These are phyloP conservation scores for Triangularia verruculosa DNA, from an alignment of 2,329 filamentous ascomycete genomes.

Conservation along the genomic window DNA sequence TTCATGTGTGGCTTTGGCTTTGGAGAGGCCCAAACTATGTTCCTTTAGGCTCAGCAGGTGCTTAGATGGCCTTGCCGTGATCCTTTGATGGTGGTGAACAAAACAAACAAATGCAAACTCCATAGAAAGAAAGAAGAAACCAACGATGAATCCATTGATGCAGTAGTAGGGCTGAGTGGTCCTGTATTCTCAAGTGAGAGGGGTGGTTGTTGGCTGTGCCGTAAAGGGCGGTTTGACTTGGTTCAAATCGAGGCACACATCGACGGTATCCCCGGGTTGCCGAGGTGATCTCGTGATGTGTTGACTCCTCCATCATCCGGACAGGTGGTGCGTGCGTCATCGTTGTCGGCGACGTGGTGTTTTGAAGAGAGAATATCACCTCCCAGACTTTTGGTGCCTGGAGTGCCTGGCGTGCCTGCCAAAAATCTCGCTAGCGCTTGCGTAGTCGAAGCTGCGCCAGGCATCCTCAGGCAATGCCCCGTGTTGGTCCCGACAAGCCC, in stretches of 20 bases:
- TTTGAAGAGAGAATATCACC: background rate
- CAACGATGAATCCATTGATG: background rate
- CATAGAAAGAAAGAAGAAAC: background rate
- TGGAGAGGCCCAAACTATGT: background rate
- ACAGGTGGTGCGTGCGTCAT: background rate
- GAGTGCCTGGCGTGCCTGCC: conserved; percentile 1
- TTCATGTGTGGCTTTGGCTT: background rate
- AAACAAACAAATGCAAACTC: background rate
- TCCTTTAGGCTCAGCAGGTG: background rate
- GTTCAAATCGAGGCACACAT: background rate
- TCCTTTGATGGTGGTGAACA: background rate
- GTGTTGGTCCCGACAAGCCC: background rate
- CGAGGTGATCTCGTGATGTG: background rate
- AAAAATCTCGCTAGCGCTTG: background rate
- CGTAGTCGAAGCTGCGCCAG: background rate
- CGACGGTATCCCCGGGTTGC: background rate
- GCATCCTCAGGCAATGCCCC: background rate
- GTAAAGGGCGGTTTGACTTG: background rate
- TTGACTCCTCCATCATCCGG: background rate
- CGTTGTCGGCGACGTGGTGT: background rate
- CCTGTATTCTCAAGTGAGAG: background rate
- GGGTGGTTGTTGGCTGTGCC: background rate
- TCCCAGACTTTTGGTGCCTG: background rate
- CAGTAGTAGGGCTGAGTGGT: background rate
- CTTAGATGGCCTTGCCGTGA: background rate